Conservation (phyloP, 805 yeast genomes). For the Saccharomycopsis microspora region DNA sequence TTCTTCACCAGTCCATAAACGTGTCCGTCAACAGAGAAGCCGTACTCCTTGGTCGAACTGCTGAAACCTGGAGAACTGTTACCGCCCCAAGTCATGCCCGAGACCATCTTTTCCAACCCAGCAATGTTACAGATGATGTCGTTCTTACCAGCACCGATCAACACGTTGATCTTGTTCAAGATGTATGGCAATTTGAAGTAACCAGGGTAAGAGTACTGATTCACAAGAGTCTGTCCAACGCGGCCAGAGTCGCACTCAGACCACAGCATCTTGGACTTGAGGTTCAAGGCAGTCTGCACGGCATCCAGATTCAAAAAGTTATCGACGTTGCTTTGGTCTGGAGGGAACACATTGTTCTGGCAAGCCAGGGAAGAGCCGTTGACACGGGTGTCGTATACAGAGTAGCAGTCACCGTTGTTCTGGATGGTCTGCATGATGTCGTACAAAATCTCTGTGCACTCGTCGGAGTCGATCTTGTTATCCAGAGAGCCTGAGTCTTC, state of each 20-base stretch:
- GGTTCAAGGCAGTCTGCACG: constrained; percentile 42
- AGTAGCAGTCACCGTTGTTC: constrained; percentile 38
- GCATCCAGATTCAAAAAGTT: constrained; percentile 36
- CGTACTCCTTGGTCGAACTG: not conserved
- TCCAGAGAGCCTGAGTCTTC: not conserved
- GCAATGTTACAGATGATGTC: constrained; percentile 63
- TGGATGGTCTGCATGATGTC: constrained; percentile 17
- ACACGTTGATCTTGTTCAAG: constrained; percentile 36
- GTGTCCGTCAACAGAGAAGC: constrained; percentile 8
- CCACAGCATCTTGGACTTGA: constrained; percentile 35
- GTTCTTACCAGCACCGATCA: constrained; percentile 58
- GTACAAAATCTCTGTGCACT: constrained; percentile 34
- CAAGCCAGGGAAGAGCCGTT: constrained; percentile 73
- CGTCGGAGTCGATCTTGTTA: constrained; percentile 23
- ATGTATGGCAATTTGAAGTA: constrained; percentile 44
- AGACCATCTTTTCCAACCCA: constrained; percentile 51
- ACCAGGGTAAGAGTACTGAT: constrained; percentile 35
- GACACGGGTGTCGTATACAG: constrained; percentile 72
- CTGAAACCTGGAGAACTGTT: constrained; percentile 10
- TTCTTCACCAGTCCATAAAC: constrained; percentile 27
- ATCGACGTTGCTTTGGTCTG: constrained; percentile 34
- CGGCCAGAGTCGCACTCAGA: constrained; percentile 40
- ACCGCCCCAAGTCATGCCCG: constrained; percentile 35
- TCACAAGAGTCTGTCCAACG: constrained; percentile 35
- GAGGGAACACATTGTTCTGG: constrained; percentile 81